phyloP scores from a whole-genome alignment of 176 grass and related monocot genomes.

The Calamus simplicifolius region DNA sequence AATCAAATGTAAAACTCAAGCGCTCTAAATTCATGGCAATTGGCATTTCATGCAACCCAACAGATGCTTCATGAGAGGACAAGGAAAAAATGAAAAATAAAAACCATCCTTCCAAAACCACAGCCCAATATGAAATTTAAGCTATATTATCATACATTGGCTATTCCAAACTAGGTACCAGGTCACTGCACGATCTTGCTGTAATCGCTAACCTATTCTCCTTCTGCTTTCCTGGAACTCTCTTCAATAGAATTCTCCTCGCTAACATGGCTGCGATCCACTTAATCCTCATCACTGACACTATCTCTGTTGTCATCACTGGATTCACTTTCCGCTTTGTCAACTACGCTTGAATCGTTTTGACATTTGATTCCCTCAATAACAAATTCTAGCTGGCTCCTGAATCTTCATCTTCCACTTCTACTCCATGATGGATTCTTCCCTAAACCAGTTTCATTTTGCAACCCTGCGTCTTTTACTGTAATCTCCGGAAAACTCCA shows the following conservation, averaged over 20 bases:
- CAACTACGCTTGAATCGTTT: constrained; percentile 5
- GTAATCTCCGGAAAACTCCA: constrained; percentile 56
- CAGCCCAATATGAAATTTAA: no score
- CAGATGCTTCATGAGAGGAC: no score
- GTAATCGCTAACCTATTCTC: no score
- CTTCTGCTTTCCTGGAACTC: no score
- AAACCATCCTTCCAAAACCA: no score
- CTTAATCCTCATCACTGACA: neutral
- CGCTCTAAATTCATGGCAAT: no score
- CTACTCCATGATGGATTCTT: constrained; percentile 9
- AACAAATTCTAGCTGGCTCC: constrained; percentile 1
- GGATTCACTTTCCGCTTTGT: constrained; percentile 7
- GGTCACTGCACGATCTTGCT: no score
- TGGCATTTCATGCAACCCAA: no score
- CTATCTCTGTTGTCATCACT: neutral
- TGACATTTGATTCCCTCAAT: constrained; percentile 20
- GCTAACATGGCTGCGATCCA: neutral
- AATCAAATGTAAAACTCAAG: no score
- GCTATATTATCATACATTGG: no score
- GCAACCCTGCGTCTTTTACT: constrained; percentile 43
- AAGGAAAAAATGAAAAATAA: no score
- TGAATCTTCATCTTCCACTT: constrained; percentile 13
- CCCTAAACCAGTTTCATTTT: constrained; percentile 14
- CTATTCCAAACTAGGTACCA: no score
- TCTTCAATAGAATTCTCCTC: neutral